phyloP scores from a whole-genome alignment of 78 protist species.

The Dictyostelium intermedium region DNA sequence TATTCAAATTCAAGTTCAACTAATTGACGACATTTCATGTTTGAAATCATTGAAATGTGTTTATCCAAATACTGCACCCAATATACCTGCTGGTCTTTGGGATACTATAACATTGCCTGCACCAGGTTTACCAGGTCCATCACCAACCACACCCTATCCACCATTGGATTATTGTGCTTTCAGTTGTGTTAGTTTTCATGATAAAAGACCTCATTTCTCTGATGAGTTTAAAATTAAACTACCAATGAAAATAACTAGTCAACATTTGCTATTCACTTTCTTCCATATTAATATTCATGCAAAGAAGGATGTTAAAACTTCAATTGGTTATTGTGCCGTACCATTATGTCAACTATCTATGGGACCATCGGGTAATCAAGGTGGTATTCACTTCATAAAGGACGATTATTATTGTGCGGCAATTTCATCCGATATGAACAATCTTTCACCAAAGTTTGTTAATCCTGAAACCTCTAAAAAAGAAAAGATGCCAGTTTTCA shows the following conservation, averaged over 20 bases:
- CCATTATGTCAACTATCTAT: not conserved
- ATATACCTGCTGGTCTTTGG: slow-evolving; percentile 42
- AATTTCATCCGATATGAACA: slow-evolving; percentile 27
- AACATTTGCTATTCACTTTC: slow-evolving; percentile 67
- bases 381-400: slow-evolving; percentile 6
- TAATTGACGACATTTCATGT: slow-evolving; percentile 34
- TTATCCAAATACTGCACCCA: slow-evolving; percentile 43
- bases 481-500: slow-evolving; percentile 39
- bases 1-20: slow-evolving; percentile 68
- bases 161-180: slow-evolving; percentile 28
- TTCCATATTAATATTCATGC: slow-evolving; percentile 45
- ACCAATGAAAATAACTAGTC: slow-evolving; percentile 63
- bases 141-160: slow-evolving; percentile 59
- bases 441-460: not conserved
- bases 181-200: slow-evolving; percentile 71
- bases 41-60: slow-evolving; percentile 54
- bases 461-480: slow-evolving; percentile 35
- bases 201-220: slow-evolving; percentile 72
- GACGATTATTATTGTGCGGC: slow-evolving; percentile 34
- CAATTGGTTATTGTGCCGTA: slow-evolving; percentile 68
- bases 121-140: slow-evolving; percentile 51
- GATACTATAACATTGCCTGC: slow-evolving; percentile 32
- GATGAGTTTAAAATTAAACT: slow-evolving; percentile 74
- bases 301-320: slow-evolving; percentile 56
- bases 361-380: not conserved